Base-by-base conservation (phyloP, 2,329 filamentous ascomycete species). In the Colletotrichum australisinense region DNA sequence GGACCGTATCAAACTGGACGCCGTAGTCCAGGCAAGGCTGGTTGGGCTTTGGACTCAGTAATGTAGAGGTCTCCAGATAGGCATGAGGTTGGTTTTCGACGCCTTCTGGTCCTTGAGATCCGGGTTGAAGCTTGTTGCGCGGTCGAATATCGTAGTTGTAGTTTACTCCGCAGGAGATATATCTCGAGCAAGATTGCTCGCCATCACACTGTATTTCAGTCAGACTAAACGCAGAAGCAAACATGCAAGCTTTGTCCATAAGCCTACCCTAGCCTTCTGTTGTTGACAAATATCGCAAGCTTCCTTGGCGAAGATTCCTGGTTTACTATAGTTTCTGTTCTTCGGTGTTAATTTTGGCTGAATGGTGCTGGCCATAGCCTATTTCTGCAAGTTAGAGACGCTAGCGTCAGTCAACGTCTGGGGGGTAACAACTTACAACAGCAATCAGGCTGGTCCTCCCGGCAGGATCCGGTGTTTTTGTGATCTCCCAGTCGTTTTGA, bases 141-240 rank as follows among this genome's bases (percentile, higher is more conserved):
- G 14, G 26, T n/a, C 62, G 59, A 22, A 16, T 19, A 30, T 56
- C 49, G 28, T 74, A 69, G 32, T 35, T 16, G 73, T 69, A 74
- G 8, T 60, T 12, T 3, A 63, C 26, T 6, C 57, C 62, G 2
- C 62, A 38, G 7, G 30, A 28, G 3, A 12, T 11, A 26, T 69
- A 64, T 59, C 69, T 35, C 12, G 62, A 57, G 14, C 73, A 74
- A 7, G 73, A 69, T 2, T 42, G 38, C 6, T 58, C 56, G 4
- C 73, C 69, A 26, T 74, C 58, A 22, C 73, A 74, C 73, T 74
- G 8, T 8, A 5, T 1, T 6, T 4, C 1, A 5, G 52, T 69
- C 4, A 69, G 32, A 11, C 7, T 2, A 11, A 1, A 7, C 12
- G 19, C 6, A 1, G 9, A 5, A 16, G 5, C 1, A 1, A 5